Percentiles rank a stretch among this genome's conserved stretches.
phyloP scores from a whole-genome alignment of 345 rosid species.

The Bruguiera parviflora region DNA sequence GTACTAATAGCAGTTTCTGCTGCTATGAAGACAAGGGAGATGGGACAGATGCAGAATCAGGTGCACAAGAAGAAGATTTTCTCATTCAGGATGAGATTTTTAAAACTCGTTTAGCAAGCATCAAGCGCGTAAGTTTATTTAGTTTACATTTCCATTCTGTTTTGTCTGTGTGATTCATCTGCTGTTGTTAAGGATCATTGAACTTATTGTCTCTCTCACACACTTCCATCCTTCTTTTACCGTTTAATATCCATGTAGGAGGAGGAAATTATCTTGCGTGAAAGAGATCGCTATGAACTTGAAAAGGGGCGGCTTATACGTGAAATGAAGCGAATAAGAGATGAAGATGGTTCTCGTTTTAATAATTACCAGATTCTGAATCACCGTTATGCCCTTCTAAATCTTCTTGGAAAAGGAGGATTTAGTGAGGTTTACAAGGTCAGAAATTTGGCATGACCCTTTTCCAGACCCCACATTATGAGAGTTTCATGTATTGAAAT shows the following conservation, averaged over 20 bases:
- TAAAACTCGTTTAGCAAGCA: conserved; percentile 89
- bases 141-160: conserved; percentile 14
- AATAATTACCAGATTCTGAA: conserved; percentile 92
- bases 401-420: conserved; percentile 99
- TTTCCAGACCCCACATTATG: too few species aligned
- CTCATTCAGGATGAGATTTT: conserved; percentile 88
- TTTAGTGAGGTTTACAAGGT: conserved; percentile 99
- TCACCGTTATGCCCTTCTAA: conserved; percentile 80
- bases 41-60: conserved; percentile 64
- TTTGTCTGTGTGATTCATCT: conserved; percentile 5
- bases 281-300: conserved; percentile 93
- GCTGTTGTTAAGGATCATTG: neutral
- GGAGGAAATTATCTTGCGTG: conserved; percentile 84
- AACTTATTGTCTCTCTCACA: neutral
- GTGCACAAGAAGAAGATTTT: conserved; percentile 79
- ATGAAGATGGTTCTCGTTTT: conserved; percentile 98
- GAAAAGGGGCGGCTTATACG: conserved; percentile 96
- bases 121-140: conserved; percentile 75
- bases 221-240: neutral
- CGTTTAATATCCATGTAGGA: conserved; percentile 50
- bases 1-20: conserved; percentile 22
- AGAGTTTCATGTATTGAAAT: too few species aligned
- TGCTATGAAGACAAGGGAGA: conserved; percentile 79
- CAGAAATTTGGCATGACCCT: conserved; percentile 32
- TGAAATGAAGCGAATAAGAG: conserved; percentile 96